Conservation (phyloP, 495 filamentous ascomycete species). For the Talaromyces proteolyticus region DNA sequence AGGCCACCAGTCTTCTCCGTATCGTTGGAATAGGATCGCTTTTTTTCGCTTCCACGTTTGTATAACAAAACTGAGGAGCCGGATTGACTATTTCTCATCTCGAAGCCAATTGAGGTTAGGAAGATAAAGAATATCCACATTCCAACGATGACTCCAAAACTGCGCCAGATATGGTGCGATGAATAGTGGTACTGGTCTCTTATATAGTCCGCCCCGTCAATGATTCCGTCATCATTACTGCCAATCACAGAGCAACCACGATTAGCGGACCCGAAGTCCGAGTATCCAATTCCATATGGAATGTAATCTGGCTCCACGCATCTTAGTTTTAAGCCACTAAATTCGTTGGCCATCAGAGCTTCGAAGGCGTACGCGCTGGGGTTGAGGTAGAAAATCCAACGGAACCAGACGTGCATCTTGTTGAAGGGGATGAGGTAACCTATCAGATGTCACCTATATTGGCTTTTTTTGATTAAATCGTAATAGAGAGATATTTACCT, state of each 20-base stretch:
- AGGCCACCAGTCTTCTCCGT: conserved; percentile 5
- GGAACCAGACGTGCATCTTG: conserved; percentile 50
- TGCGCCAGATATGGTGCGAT: conserved; percentile 55
- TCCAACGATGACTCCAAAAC: conserved; percentile 67
- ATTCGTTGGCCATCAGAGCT: conserved; percentile 53
- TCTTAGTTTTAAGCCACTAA: conserved; percentile 38
- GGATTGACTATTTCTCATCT: conserved; percentile 54
- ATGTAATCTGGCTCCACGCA: conserved; percentile 36
- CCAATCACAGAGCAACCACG: conserved; percentile 50
- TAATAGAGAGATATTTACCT: conserved; percentile 44
- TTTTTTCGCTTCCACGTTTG: conserved; percentile 45
- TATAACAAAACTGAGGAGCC: conserved; percentile 59
- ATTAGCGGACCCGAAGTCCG: not conserved
- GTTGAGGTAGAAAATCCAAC: conserved; percentile 47
- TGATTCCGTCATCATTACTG: conserved; percentile 33
- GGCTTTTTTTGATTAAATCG: no score
- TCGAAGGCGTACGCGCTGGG: conserved; percentile 52
- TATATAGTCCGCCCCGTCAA: conserved; percentile 49
- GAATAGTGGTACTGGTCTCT: conserved; percentile 48
- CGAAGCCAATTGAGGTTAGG: conserved; percentile 59
- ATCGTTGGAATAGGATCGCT: conserved; percentile 12
- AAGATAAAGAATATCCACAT: conserved; percentile 69
- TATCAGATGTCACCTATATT: no score
- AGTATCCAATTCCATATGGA: conserved; percentile 10
- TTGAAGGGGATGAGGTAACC: conserved; percentile 44